Conservation (phyloP, 2,329 filamentous ascomycete genomes). For the Myriosclerotinia curreyana region DNA sequence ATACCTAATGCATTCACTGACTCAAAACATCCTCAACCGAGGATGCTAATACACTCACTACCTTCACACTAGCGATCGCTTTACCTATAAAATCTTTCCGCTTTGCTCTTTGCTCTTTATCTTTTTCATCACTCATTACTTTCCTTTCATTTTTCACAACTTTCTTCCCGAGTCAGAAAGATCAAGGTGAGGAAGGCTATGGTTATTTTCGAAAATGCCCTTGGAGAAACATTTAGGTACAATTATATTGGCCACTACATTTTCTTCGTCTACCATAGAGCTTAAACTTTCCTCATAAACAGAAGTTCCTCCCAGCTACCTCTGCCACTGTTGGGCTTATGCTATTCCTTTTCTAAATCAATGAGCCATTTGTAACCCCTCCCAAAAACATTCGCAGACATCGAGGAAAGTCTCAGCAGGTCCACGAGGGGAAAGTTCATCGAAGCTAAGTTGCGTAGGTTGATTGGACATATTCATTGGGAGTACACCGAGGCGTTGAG, state of each 20-base stretch:
- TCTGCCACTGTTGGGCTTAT: neutral
- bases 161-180: too few relatives aligned
- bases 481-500: neutral
- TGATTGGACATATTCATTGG: neutral
- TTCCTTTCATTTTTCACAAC: neutral
- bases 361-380: neutral
- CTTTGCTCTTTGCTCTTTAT: neutral
- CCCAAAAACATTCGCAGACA: neutral
- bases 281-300: neutral
- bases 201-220: neutral
- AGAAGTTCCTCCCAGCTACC: neutral
- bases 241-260: neutral
- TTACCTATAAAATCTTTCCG: neutral
- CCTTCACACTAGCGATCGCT: neutral
- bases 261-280: neutral
- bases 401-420: neutral
- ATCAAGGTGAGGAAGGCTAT: neutral
- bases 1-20: too few relatives aligned
- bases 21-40: too few relatives aligned
- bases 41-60: neutral
- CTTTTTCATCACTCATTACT: neutral
- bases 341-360: neutral
- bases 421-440: neutral
- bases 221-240: slow-evolving; percentile 3
- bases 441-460: neutral